Base-by-base conservation (phyloP, 1,139 yeast genomes). In the Saccharomyces pastorianus region DNA sequence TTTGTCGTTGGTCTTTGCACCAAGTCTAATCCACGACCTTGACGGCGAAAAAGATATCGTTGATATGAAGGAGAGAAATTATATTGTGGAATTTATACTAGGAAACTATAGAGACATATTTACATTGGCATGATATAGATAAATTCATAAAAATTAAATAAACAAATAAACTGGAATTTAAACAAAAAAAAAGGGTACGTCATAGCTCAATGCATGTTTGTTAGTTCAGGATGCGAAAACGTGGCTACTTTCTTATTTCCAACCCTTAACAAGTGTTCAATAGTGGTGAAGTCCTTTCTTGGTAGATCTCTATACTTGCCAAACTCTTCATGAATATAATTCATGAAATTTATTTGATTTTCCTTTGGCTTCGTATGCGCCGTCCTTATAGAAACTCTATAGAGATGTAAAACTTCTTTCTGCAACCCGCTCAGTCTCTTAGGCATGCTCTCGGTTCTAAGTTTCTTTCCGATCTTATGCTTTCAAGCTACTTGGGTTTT, bases 1-100 rank as follows among this genome's bases (percentile, higher is more conserved):
- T 65, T 72, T 93, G 56, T 85, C 96, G 1, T 93, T 95, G 49
- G 97, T 93, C 14, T 93, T 93, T 76, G 96, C 97, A 0, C 99
- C 99, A 1, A 89, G 97, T 4, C 74, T 93, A 52, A 85, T 90
- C 0, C 76, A 96, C 56, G 96, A 90, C 63, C 74, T 77, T 55
- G 78, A 83, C 31, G 95, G 96, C 4, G 90, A 86, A 60, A 80
- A 85, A 56, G 99, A 95, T 70, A 82, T 93, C 71, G 65, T 76
- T 54, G 99, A 93, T 69, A 89, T 90, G 89, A 88, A 85, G 29
- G 79, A 82, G 55, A 79, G 95, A 66, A 89, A 88, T 62, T 86
- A 82, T 51, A 82, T 85, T 46, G 85, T 95, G 4, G 97, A 90
- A 68, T 78, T 86, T 62, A 72, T 91, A 64, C 78, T 90, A 58